Conservation (phyloP, 371 early-diverging fungal genomes). For the Mucor indicus region DNA sequence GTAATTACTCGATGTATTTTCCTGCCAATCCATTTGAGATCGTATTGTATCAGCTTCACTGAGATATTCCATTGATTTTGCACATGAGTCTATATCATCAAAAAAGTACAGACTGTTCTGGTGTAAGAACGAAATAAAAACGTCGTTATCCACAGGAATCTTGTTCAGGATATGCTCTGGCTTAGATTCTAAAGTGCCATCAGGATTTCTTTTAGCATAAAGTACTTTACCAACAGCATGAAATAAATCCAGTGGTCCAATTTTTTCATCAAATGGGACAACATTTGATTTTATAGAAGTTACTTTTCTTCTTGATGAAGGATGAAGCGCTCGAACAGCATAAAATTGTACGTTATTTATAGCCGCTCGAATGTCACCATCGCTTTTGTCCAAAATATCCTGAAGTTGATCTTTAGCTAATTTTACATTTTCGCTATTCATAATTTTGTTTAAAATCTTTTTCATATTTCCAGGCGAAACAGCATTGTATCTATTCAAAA, state of each 20-base stretch:
- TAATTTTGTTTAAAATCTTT: conserved; percentile 12
- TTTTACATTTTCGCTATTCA: conserved; percentile 3
- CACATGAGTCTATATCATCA: conserved; percentile 14
- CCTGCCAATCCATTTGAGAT: conserved; percentile 19
- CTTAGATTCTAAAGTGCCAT: conserved; percentile 22
- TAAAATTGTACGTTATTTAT: conserved; percentile 41
- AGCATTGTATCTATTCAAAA: conserved; percentile 26
- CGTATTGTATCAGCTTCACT: conserved; percentile 25
- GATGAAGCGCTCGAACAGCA: background rate
- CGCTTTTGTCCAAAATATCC: conserved; percentile 15
- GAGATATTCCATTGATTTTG: conserved; percentile 14
- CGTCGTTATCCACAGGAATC: conserved; percentile 16
- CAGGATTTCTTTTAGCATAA: conserved; percentile 28
- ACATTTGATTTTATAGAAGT: background rate
- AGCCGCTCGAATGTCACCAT: conserved; percentile 41
- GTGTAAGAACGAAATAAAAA: conserved; percentile 24
- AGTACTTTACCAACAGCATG: conserved; percentile 45
- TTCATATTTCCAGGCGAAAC: conserved; percentile 10
- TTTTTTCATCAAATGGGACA: conserved; percentile 7
- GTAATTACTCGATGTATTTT: background rate
- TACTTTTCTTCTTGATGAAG: background rate
- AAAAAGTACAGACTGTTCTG: conserved; percentile 21
- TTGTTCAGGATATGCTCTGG: conserved; percentile 30
- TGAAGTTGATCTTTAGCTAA: conserved; percentile 5
- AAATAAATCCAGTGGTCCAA: conserved; percentile 23